Evolutionary conservation across 2,329 filamentous ascomycete genomes (phyloP).

Genomic region (Fusarium sp.): DNA sequence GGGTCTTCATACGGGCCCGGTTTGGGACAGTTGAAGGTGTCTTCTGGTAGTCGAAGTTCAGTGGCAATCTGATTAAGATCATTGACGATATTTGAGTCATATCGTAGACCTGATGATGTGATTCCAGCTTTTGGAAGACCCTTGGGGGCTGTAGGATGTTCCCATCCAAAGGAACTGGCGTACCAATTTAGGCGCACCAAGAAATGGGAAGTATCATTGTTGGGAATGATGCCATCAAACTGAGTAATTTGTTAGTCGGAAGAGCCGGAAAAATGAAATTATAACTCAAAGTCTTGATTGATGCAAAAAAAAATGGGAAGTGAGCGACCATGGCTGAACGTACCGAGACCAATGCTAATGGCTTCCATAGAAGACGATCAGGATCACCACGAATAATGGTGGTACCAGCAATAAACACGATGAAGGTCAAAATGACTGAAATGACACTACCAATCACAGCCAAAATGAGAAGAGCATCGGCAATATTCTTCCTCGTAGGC

Average conservation of each 20-base stretch:
- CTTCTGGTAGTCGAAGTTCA: conserved; percentile 38
- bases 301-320: neutral
- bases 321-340: neutral
- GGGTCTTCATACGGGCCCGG: conserved; percentile 30
- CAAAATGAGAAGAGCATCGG: conserved; percentile 32
- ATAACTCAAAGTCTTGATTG: neutral
- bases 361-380: conserved; percentile 38
- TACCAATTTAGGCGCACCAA: conserved; percentile 47
- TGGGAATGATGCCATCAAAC: conserved; percentile 46
- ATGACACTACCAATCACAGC: conserved; percentile 42
- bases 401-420: conserved; percentile 44
- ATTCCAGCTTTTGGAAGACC: conserved; percentile 42
- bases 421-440: conserved; percentile 31
- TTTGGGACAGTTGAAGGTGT: conserved; percentile 39
- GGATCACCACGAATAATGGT: conserved; percentile 30
- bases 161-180: conserved; percentile 44
- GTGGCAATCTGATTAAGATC: conserved; percentile 42
- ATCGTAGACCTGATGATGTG: conserved; percentile 31
- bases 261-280: neutral
- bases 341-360: conserved; percentile 46
- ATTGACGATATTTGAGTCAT: conserved; percentile 32
- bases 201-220: conserved; percentile 45
- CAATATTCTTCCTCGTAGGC: conserved; percentile 33
- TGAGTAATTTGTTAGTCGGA: conserved; percentile 16
- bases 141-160: conserved; percentile 44